Evolutionary conservation across 768 basidiomycete species (phyloP), one percentile per base, ranked within the genome.

Genomic region (Suillus fuscotomentosus): DNA sequence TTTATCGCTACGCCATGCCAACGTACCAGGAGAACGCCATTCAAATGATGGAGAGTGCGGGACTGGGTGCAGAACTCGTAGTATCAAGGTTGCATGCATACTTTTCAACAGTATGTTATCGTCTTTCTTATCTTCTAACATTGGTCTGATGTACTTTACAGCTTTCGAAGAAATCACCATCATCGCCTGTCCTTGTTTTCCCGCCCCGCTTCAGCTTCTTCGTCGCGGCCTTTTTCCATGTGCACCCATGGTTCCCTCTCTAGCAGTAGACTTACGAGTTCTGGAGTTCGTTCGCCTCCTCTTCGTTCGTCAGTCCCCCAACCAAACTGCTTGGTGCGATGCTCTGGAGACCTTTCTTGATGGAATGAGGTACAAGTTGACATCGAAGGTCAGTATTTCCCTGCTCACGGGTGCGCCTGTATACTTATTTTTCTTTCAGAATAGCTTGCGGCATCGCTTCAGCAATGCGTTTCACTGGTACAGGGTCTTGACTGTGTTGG

Each of bases 261-360:
- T 79, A 0, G 76, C 75, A 13, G 72, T 79, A 3, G 73, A 78
- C 56, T 42, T 77, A 11, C 67, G 63, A 15, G 69, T 78, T 27
- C 62, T 79, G n/a, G 71, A 75, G 47, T 77, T 78, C 34, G 63
- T 68, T 20, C 60, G 11, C n/a, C 42, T 38, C 11, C 66, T 70
- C 2, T 70, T 69, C 50, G 24, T 65, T 22, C 31, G 53, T 4
- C 61, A 67, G 48, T 60, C 68, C 43, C 68, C 63, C 31, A 70
- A 70, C 41, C 53, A 42, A 36, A 65, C 68, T 34, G 68, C 66
- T 6, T 63, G 56, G 50, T 67, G 65, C 36, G n/a, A 65, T 31
- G 64, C 66, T n/a, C 39, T 70, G 15, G 64, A 70, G 60, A 64
- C 43, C 7, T 70, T 67, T 48, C 51, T 70, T 13, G 54, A 53